Base-by-base conservation (phyloP, 345 rosid genomes). In the Microthlaspi erraticum region DNA sequence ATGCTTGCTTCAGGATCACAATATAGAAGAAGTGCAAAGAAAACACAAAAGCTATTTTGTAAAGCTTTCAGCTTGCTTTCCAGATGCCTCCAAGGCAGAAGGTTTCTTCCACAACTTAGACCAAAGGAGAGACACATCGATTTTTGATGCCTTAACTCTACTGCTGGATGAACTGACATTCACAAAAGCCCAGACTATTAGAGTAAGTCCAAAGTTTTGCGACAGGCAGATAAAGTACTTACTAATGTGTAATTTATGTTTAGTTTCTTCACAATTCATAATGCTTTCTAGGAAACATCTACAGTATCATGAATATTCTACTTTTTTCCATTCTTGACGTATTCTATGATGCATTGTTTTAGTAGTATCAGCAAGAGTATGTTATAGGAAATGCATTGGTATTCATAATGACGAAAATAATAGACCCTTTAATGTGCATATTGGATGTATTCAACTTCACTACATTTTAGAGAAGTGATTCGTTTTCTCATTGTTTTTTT, bases 31-130 rank as follows among this genome's bases (percentile, higher is more conserved):
- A 72, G 73, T 64, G 64, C 77, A 78, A 78, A 69, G 79, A 74
- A 79, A 64, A 62, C 76, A 79, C 6, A 83, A 77, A 65, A 72
- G 65, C 67, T 79, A 66, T 65, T 82, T 86, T 49, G 51, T 64
- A 69, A 91, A 85, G 80, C 84, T 93, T 90, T 87, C 98, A 71
- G 78, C 87, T 41, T 85, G 73, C 69, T 93, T 91, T 79, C 83
- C 84, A 51, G 93, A 91, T 78, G 87, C 91, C 62, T 79, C 79
- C 38, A 83, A 85, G 80, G 91, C 98, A 53, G 90, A 83, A 78
- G 91, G 79, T 42, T 80, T 78, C 79, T 87, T 91, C 79, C 69
- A 83, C 73, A 85, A 80, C 63, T 70, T 93, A 81, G 85, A 80
- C 64, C 82, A 81, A 75, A 74, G 84, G 85, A 86, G 83, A 66